Base-by-base conservation (phyloP, 768 basidiomycete genomes). In the Austroboletus eburneus region DNA sequence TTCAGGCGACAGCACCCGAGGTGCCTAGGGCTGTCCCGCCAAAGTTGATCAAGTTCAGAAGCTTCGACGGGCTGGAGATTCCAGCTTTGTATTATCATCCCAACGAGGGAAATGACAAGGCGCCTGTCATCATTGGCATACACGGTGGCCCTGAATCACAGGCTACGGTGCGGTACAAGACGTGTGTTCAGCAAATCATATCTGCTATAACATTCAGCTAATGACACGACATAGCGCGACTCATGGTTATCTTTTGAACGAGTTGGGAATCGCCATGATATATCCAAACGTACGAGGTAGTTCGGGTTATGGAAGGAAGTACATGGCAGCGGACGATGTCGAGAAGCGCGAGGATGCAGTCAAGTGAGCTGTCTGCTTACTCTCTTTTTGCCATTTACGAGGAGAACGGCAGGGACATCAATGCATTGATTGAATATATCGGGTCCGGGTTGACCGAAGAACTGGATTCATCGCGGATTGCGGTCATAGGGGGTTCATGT, bases 251-350 rank as follows among this genome's bases (percentile, higher is more conserved):
- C 54, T 73, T n/a, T 43, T 74, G 21, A 73, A 70, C 40, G 72
- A 74, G 41, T 51, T 74, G 29, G 65, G 62, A 16, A 64, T 69
- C 21, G 72, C 70, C 0, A 48, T 74, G 27, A 64, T 74, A 25
- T 71, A 70, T 46, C 72, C 72, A 14, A 73, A 73, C 37, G 72
- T 73, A 18, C 57, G 72, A 37, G 72, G 72, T 33, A 74, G 72
- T 45, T 57, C 58, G 3, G 72, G 72, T 22, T 74, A 73, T 42
- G 72, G 71, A 25, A 71, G 57, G 46, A 64, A 50, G 41, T 74
- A 70, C 54, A 58, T 70, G 62, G 57, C 68, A 14, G 51, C 58
- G 23, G 72, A 74, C 50, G 69, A 71, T 24, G 67, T 74, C 5
- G 60, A 66, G 50, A 74, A 73, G 44, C 64, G 72, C 29, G 72